Evolutionary conservation across 352 stramenopile species (phyloP).

Genomic region (Phytophthora tentaculata): DNA sequence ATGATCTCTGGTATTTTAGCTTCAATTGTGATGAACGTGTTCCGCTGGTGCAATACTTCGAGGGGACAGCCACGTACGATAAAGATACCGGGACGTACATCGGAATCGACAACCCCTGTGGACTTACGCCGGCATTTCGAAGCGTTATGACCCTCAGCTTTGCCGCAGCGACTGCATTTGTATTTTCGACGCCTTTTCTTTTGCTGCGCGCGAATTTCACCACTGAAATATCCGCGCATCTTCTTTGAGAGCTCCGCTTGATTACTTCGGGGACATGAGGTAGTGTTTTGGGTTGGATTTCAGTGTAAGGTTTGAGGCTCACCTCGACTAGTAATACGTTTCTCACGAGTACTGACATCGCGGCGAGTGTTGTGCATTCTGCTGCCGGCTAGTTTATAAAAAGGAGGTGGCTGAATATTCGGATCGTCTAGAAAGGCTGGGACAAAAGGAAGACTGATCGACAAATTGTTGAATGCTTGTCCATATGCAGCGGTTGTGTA

Average conservation of each 20-base stretch:
- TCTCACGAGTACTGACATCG: conserved; percentile 1
- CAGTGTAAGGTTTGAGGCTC: neutral
- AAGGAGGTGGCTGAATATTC: conserved; percentile 2
- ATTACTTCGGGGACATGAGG: neutral
- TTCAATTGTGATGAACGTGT: neutral
- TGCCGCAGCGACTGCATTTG: neutral
- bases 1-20: neutral
- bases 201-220: neutral
- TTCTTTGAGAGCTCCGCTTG: neutral
- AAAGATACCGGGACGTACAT: neutral
- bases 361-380: neutral
- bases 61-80: neutral
- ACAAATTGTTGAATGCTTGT: neutral
- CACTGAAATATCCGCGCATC: neutral
- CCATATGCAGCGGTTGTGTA: neutral
- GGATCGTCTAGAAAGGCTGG: neutral
- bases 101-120: neutral
- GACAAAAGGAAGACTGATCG: neutral
- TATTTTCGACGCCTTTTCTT: neutral
- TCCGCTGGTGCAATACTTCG: neutral
- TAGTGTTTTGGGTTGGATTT: neutral
- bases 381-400: conserved; percentile 8
- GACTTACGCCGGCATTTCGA: neutral
- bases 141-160: neutral
- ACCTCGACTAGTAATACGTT: conserved; percentile 6